Conservation (phyloP, 352 stramenopile genomes). For the Globisporangium irregulare region DNA sequence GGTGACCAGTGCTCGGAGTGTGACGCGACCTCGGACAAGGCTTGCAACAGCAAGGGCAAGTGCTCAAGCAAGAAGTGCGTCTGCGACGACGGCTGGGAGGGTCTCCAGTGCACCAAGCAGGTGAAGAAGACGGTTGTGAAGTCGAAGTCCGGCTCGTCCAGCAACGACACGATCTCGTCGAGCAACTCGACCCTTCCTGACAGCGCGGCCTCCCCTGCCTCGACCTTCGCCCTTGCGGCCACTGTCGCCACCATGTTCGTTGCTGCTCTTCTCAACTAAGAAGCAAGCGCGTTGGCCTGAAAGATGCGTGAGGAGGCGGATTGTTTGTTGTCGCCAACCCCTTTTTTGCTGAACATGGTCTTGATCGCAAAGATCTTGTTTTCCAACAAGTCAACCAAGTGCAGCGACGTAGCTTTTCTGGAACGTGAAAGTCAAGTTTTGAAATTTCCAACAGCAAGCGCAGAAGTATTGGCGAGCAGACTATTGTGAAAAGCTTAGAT, state of each 20-base stretch:
- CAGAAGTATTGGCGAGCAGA: neutral
- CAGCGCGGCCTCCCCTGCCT: constrained; percentile 14
- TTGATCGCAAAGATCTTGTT: constrained; percentile 3
- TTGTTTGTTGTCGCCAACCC: constrained; percentile 1
- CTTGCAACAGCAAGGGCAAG: constrained; percentile 61
- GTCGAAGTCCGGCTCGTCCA: constrained; percentile 17
- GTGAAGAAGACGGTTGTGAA: constrained; percentile 33
- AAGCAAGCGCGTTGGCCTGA: neutral
- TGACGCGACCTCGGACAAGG: constrained; percentile 47
- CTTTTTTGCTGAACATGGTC: neutral
- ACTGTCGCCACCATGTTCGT: constrained; percentile 33
- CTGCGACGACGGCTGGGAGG: constrained; percentile 59
- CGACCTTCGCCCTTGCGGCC: constrained; percentile 26
- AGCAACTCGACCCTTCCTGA: constrained; percentile 19
- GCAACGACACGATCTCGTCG: constrained; percentile 14
- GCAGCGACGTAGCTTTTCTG: neutral
- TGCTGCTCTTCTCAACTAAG: constrained; percentile 23
- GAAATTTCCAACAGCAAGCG: neutral
- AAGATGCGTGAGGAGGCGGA: neutral
- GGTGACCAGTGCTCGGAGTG: constrained; percentile 72
- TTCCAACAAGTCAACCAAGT: constrained; percentile 2
- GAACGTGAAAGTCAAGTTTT: neutral
- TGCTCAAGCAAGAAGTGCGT: constrained; percentile 51
- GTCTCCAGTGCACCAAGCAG: constrained; percentile 69
- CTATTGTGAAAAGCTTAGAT: constrained; percentile 1